Base-by-base conservation (phyloP, 495 filamentous ascomycete genomes). In the Lasiosphaeriaceae sp. region DNA sequence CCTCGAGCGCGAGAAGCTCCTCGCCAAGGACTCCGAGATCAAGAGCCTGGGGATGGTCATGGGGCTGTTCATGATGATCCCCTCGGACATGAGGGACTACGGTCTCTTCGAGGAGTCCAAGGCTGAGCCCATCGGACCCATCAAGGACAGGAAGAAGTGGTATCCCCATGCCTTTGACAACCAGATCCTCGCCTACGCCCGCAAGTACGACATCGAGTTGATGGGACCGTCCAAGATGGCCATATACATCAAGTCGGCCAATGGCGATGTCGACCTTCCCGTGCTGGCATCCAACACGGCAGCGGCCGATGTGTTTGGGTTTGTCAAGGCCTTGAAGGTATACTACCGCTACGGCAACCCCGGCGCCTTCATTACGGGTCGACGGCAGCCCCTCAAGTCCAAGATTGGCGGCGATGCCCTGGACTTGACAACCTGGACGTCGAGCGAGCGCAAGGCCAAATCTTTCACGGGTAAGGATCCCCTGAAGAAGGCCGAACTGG, bases 391-490 rank as follows among this genome's bases (percentile, higher is more conserved):
- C 7, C 12, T 24, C 19, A 31, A 17, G 20, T 41, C 47, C 1
- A 45, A 26, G n/a, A 72, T 75, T 16, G 71, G 71, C 8, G 72
- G 72, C 3, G 72, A 75, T 50, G 17, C 31, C 2, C 46, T 71
- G 16, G 72, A 75, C 29, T 64, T 73, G 50, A 75, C 71, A 1
- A 65, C 67, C 1, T 69, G 65, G 71, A 50, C 60, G 12, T 57
- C 63, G 24, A 59, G 60, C 3, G 50, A 64, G 57, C 61, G 72
- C 35, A 71, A 69, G 60, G 52, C 3, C 17, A 52, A 55, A 20
- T 31, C 52, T 11, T 52, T 55, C 29, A 26, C 2, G 11, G 50
- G 59, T 2, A 72, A 66, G 50, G 71, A 72, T 41, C 69, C 71
- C 11, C 24, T 74, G 3, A 47, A 47, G 14, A 63, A 59, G 60